A percentile compares a stretch with the other conserved stretches of the same genome.
These are phyloP conservation scores for Pichia paraexigua DNA, from an alignment of 805 yeast genomes.

Conservation along the genomic window DNA sequence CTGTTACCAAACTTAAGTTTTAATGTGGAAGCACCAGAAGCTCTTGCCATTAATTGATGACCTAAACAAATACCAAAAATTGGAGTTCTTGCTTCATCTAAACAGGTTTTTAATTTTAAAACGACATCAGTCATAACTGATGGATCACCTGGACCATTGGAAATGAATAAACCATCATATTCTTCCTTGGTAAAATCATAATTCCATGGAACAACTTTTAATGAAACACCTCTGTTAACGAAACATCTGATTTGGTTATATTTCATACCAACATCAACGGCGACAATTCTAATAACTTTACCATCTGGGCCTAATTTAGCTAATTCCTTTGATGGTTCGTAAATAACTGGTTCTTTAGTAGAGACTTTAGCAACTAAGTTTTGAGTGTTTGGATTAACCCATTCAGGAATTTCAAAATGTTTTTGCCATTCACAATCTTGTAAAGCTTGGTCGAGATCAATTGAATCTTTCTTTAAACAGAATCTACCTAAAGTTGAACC, in stretches of 20 bases:
- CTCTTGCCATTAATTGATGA: constrained; percentile 92
- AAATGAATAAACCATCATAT: constrained; percentile 91
- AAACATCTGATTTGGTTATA: constrained; percentile 97
- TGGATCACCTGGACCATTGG: constrained; percentile 99
- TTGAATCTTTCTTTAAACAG: constrained; percentile 43
- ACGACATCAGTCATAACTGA: constrained; percentile 69
- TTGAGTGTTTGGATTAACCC: constrained; percentile 87
- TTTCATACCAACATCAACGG: constrained; percentile 97
- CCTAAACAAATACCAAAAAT: constrained; percentile 98
- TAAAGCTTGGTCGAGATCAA: constrained; percentile 9
- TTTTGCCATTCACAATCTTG: constrained; percentile 41
- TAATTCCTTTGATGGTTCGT: constrained; percentile 54
- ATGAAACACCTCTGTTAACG: constrained; percentile 91
- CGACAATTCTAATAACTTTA: constrained; percentile 70
- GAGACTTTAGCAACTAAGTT: constrained; percentile 93
- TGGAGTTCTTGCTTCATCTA: constrained; percentile 70
- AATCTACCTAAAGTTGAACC: constrained; percentile 94
- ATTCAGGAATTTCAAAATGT: constrained; percentile 69
- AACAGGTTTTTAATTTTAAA: constrained; percentile 45
- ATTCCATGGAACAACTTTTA: constrained; percentile 93
- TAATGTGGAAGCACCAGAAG: constrained; percentile 87
- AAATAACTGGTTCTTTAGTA: constrained; percentile 63
- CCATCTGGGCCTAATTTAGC: constrained; percentile 61
- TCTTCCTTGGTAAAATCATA: constrained; percentile 73
- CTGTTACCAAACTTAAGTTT: constrained; percentile 97